Percentiles rank a stretch among this genome's conserved stretches.
Evolutionary conservation across 2,329 filamentous ascomycete species (phyloP).

Genomic region (Cylindrodendrum hubeiense): DNA sequence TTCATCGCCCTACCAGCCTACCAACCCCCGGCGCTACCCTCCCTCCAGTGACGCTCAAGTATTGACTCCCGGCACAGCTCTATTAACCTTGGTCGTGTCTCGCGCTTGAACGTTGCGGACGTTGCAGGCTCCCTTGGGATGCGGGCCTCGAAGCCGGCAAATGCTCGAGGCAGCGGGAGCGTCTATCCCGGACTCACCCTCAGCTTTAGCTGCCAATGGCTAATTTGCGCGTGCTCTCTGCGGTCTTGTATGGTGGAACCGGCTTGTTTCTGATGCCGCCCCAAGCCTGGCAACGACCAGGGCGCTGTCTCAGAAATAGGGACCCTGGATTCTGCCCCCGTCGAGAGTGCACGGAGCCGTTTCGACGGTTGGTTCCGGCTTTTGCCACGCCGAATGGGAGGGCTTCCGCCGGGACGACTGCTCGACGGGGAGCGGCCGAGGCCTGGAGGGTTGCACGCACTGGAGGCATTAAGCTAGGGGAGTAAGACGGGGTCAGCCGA

Average conservation of each 20-base stretch:
- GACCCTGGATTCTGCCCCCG: constrained; percentile 37
- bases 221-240: constrained; percentile 34
- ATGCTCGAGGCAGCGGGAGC: constrained; percentile 17
- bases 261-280: constrained; percentile 39
- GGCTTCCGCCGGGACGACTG: constrained; percentile 15
- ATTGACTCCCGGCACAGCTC: constrained; percentile 5
- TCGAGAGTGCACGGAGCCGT: constrained; percentile 29
- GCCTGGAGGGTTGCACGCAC: constrained; percentile 18
- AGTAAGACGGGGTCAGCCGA: constrained; percentile 32
- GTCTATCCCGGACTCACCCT: constrained; percentile 22
- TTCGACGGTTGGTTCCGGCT: constrained; percentile 21
- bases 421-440: neutral
- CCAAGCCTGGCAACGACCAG: constrained; percentile 29
- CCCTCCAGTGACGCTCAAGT: constrained; percentile 23
- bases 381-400: constrained; percentile 29
- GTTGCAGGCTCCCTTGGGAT: constrained; percentile 12
- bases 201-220: constrained; percentile 14
- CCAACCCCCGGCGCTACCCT: constrained; percentile 25
- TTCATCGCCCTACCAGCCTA: constrained; percentile 19
- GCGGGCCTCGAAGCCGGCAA: constrained; percentile 24
- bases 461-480: constrained; percentile 5
- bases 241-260: constrained; percentile 33
- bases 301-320: constrained; percentile 42
- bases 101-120: constrained; percentile 5
- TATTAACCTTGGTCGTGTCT: constrained; percentile 23